phyloP scores from a whole-genome alignment of 257 asterid genomes.

The Nicotiana knightiana region DNA sequence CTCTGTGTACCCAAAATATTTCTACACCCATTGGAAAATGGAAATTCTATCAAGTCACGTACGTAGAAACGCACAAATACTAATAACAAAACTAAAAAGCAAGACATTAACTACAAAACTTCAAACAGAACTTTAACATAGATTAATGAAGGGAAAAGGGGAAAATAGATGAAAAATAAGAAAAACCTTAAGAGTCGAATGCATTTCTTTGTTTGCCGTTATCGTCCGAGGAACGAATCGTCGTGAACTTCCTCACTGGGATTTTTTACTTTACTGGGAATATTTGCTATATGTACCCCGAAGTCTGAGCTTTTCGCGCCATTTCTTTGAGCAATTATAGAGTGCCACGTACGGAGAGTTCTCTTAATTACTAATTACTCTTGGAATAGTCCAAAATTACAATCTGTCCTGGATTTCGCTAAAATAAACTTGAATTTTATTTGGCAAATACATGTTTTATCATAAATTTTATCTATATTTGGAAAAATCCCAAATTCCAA shows the following conservation, averaged over 20 bases:
- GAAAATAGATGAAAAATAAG: not conserved
- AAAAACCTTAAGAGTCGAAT: conserved; percentile 59
- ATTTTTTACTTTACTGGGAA: not conserved
- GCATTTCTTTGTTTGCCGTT: conserved; percentile 27
- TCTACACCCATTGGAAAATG: conserved; percentile 31
- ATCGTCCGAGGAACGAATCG: not conserved
- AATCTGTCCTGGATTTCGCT: no score
- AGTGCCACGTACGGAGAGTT: no score
- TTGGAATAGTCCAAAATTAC: no score
- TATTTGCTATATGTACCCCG: not conserved
- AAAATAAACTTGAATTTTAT: no score
- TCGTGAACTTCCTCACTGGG: not conserved
- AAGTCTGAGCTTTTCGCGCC: not conserved
- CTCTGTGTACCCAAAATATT: conserved; percentile 74
- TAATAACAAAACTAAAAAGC: not conserved
- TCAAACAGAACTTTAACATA: not conserved
- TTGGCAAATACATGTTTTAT: no score
- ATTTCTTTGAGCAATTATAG: not conserved
- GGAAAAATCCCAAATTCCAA: no score
- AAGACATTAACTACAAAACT: not conserved
- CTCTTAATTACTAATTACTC: no score
- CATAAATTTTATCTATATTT: no score
- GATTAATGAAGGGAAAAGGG: not conserved
- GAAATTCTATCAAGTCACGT: not conserved
- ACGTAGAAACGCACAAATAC: not conserved